These are phyloP conservation scores for Acacia crassicarpa DNA, from an alignment of 306 rosid genomes.

Conservation along the genomic window DNA sequence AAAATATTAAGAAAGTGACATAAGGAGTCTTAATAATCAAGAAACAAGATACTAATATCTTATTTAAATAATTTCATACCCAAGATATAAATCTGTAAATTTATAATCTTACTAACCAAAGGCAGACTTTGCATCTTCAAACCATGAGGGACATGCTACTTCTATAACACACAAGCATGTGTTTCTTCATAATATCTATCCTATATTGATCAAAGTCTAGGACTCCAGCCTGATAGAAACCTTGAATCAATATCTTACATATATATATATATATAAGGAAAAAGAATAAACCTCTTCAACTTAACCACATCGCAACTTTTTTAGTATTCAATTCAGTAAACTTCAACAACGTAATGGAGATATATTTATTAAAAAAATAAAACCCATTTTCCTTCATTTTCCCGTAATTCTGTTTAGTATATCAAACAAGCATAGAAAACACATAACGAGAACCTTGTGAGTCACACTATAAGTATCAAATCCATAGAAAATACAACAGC, in stretches of 20 bases:
- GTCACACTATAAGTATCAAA: conserved; percentile 5
- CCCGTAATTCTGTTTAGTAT: not conserved
- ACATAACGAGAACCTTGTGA: not conserved
- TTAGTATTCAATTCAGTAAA: not conserved
- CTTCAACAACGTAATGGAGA: conserved; percentile 21
- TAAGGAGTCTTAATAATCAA: too few relatives aligned
- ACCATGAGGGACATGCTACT: conserved; percentile 79
- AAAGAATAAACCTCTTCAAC: not conserved
- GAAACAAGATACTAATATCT: too few relatives aligned
- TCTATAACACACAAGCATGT: conserved; percentile 88
- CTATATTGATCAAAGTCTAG: conserved; percentile 53
- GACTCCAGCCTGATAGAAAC: too few relatives aligned
- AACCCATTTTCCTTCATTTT: not conserved
- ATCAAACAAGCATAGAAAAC: not conserved
- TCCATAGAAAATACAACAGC: conserved; percentile 35
- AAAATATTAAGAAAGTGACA: too few relatives aligned
- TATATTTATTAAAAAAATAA: not conserved
- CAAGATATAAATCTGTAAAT: not conserved
- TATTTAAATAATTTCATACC: too few relatives aligned
- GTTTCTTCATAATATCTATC: conserved; percentile 98
- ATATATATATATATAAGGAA: not conserved
- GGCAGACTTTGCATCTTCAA: conserved; percentile 96
- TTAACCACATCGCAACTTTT: not conserved
- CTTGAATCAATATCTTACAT: too few relatives aligned
- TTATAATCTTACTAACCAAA: conserved; percentile 63